Conservation (phyloP, 75 land plant species). For the Gnetum montanum region DNA sequence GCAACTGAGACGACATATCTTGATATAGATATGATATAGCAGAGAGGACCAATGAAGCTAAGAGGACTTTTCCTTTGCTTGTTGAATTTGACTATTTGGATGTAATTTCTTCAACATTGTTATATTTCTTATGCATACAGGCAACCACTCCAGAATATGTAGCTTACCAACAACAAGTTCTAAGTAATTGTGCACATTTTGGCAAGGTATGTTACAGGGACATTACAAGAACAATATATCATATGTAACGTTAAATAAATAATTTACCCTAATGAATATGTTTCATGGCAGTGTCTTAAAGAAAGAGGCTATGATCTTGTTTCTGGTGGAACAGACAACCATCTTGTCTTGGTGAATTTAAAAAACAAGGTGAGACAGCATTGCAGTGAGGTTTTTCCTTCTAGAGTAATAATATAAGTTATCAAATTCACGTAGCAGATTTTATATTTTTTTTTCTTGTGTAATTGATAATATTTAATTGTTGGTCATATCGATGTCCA, state of each 20-base stretch:
- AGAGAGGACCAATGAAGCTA: too few species aligned
- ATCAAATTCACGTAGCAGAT: conserved; percentile 16
- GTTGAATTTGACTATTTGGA: too few species aligned
- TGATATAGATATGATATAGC: too few species aligned
- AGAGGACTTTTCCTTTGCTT: too few species aligned
- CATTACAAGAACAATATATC: not conserved
- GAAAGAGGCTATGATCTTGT: conserved; percentile 84
- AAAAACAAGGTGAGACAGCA: conserved; percentile 60
- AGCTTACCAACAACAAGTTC: conserved; percentile 50
- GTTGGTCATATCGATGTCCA: conserved; percentile 29
- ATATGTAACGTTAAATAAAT: not conserved
- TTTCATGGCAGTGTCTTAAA: conserved; percentile 42
- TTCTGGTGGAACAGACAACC: conserved; percentile 94
- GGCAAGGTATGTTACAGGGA: conserved; percentile 43
- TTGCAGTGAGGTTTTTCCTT: not conserved
- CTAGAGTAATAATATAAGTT: not conserved
- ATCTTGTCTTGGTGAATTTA: conserved; percentile 84
- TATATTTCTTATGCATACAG: conserved; percentile 19
- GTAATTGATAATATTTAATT: conserved; percentile 34
- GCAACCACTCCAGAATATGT: conserved; percentile 48
- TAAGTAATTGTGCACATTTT: conserved; percentile 38
- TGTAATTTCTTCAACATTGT: too few species aligned
- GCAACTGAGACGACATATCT: too few species aligned
- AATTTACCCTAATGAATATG: not conserved
- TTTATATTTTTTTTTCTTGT: conserved; percentile 30